A percentile compares a stretch with the other conserved stretches of the same genome.
Conservation (phyloP, 176 grass and related monocot genomes). For the Avena eriantha region DNA sequence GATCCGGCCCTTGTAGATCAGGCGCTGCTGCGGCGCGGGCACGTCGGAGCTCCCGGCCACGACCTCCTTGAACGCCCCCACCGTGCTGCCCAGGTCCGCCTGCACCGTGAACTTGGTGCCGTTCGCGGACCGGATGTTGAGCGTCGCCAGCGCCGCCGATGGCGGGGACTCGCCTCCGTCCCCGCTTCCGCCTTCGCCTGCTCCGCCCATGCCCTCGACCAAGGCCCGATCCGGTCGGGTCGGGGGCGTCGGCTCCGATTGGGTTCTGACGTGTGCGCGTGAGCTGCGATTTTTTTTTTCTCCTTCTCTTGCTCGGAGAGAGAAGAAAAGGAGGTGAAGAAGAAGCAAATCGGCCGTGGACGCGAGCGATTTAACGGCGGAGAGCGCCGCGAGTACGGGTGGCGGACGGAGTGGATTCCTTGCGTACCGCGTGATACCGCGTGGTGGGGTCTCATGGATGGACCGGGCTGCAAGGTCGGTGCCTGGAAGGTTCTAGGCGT, state of each 20-base stretch:
- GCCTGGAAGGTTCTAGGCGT: slow-evolving; percentile 50
- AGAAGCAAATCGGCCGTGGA: background rate
- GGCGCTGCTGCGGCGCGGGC: slow-evolving; percentile 86
- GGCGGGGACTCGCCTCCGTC: slow-evolving; percentile 41
- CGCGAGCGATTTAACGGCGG: slow-evolving; percentile 44
- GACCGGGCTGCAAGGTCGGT: slow-evolving; percentile 1
- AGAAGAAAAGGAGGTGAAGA: background rate
- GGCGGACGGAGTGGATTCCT: slow-evolving; percentile 48
- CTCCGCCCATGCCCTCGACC: slow-evolving; percentile 57
- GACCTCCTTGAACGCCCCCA: slow-evolving; percentile 71
- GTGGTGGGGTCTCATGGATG: slow-evolving; percentile 16
- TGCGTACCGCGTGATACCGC: slow-evolving; percentile 8
- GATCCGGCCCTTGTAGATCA: slow-evolving; percentile 98
- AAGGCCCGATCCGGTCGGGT: slow-evolving; percentile 50
- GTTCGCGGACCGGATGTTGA: slow-evolving; percentile 82
- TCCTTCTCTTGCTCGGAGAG: background rate
- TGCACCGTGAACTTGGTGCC: slow-evolving; percentile 78
- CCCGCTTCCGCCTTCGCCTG: slow-evolving; percentile 44
- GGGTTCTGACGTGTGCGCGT: slow-evolving; percentile 42
- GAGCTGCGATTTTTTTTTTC: slow-evolving; percentile 32
- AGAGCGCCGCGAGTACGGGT: background rate
- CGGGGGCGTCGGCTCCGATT: slow-evolving; percentile 41
- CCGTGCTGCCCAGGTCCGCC: slow-evolving; percentile 58
- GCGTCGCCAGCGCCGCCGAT: slow-evolving; percentile 38
- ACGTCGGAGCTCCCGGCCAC: slow-evolving; percentile 77